phyloP scores from a whole-genome alignment of 2,329 filamentous ascomycete species.

The Talaromyces amestolkiae region DNA sequence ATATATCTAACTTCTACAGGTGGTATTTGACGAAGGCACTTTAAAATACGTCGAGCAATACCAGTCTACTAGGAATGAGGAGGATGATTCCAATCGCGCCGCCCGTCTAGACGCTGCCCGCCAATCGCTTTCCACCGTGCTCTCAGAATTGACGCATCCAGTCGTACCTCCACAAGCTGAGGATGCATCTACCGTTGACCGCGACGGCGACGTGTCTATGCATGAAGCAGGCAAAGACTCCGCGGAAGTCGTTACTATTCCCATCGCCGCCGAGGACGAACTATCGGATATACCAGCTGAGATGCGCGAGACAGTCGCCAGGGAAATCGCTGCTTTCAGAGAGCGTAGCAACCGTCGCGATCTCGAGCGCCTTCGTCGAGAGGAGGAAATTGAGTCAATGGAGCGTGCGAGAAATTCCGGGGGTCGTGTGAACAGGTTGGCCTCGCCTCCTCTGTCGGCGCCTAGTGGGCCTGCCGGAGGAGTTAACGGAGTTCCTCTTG shows the following conservation, averaged over 20 bases:
- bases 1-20: constrained; percentile 36
- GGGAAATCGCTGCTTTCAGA: constrained; percentile 90
- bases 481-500: constrained; percentile 73
- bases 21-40: constrained; percentile 77
- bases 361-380: constrained; percentile 77
- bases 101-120: constrained; percentile 69
- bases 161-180: constrained; percentile 46
- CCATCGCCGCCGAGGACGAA: constrained; percentile 84
- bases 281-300: constrained; percentile 92
- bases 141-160: constrained; percentile 73
- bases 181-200: constrained; percentile 53
- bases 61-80: constrained; percentile 63
- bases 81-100: constrained; percentile 60
- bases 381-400: constrained; percentile 88
- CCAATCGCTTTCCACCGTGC: constrained; percentile 63
- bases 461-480: constrained; percentile 62
- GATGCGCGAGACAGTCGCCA: constrained; percentile 91
- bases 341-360: constrained; percentile 87
- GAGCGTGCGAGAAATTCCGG: constrained; percentile 72
- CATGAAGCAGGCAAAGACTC: constrained; percentile 59
- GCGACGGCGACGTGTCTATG: constrained; percentile 69
- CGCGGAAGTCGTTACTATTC: constrained; percentile 80
- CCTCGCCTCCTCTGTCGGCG: constrained; percentile 65
- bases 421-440: constrained; percentile 61
- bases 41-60: constrained; percentile 82